phyloP scores from a whole-genome alignment of 164 flowering plant species.

The Vitis rupestris region DNA sequence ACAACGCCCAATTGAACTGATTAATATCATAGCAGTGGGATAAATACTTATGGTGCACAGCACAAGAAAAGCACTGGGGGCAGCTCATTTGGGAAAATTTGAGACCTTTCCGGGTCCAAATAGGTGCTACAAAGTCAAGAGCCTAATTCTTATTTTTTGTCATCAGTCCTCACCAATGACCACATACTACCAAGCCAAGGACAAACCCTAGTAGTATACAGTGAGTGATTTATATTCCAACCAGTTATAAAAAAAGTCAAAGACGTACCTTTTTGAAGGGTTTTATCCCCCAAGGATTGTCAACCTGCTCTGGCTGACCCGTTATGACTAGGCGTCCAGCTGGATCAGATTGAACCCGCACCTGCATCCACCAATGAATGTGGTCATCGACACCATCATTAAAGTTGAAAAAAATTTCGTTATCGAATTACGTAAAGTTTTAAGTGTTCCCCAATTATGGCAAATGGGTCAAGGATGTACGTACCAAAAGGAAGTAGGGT shows the following conservation, averaged over 20 bases:
- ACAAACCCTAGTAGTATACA: too few relatives aligned
- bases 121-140: not conserved
- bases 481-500: too few relatives aligned
- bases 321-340: slow-evolving; percentile 68
- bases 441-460: too few relatives aligned
- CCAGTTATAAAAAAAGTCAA: not conserved
- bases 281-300: slow-evolving; percentile 69
- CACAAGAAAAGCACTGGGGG: not conserved
- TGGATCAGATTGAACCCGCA: slow-evolving; percentile 70
- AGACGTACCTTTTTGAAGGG: slow-evolving; percentile 50
- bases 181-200: too few relatives aligned
- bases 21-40: not conserved
- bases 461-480: too few relatives aligned
- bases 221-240: too few relatives aligned
- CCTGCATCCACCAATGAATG: slow-evolving; percentile 29
- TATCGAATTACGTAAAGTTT: too few relatives aligned
- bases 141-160: too few relatives aligned
- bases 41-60: too few relatives aligned
- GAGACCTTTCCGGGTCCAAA: not conserved
- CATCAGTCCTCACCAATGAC: too few relatives aligned
- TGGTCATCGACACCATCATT: not conserved
- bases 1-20: not conserved
- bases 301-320: slow-evolving; percentile 61
- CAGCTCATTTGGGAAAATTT: not conserved
- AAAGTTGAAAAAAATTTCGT: too few relatives aligned